Conservation (phyloP, 73 alveolate genomes). For the Paramecium bursaria region DNA sequence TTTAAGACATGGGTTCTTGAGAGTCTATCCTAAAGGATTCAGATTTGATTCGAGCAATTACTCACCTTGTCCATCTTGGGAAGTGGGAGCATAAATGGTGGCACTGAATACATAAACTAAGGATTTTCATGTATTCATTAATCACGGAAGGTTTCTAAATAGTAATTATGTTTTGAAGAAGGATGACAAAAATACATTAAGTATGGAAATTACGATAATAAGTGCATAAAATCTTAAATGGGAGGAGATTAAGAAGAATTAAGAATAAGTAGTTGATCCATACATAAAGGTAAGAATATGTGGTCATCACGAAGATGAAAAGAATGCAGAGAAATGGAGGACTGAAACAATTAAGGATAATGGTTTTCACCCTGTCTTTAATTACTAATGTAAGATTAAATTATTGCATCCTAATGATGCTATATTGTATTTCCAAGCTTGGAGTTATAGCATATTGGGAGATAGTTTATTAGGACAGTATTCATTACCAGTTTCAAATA, state of each 20-base stretch:
- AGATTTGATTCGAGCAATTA: constrained; percentile 92
- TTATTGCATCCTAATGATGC: constrained; percentile 1
- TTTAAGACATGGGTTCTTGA: constrained; percentile 76
- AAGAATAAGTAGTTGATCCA: constrained; percentile 58
- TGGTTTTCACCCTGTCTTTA: constrained; percentile 46
- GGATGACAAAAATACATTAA: background rate
- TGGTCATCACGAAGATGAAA: constrained; percentile 45
- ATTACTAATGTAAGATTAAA: background rate
- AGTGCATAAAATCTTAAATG: constrained; percentile 43
- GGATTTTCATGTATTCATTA: constrained; percentile 83
- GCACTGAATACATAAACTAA: constrained; percentile 91
- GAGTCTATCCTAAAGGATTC: constrained; percentile 91
- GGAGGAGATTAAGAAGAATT: constrained; percentile 19
- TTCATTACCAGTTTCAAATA: background rate
- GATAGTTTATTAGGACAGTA: constrained; percentile 10
- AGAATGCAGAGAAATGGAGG: constrained; percentile 26
- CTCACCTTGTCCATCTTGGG: constrained; percentile 86
- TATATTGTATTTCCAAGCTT: constrained; percentile 25
- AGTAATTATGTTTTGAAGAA: constrained; percentile 62
- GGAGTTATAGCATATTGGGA: constrained; percentile 23
- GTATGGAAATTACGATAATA: background rate
- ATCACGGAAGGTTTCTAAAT: constrained; percentile 80
- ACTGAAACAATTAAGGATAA: constrained; percentile 23
- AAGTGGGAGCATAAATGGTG: constrained; percentile 89
- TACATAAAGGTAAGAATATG: constrained; percentile 38